Conservation (phyloP, 495 filamentous ascomycete species). For the Trichoderma virens region DNA sequence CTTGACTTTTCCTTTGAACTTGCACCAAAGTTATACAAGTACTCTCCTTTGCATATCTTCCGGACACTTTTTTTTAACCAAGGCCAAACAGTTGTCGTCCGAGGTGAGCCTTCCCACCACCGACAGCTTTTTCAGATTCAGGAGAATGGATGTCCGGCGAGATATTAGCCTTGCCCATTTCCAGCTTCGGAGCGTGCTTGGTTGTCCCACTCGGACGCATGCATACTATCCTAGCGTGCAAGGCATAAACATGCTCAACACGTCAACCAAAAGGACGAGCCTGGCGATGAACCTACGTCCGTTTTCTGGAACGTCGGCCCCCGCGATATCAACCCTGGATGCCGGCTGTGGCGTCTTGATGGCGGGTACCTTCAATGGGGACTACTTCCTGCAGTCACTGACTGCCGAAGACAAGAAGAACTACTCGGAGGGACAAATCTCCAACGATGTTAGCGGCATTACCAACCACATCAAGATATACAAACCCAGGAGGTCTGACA, state of each 20-base stretch:
- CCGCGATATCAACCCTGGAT: conserved; percentile 64
- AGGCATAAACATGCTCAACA: conserved; percentile 49
- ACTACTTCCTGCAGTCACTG: conserved; percentile 63
- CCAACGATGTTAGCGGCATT: conserved; percentile 61
- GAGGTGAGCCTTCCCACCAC: conserved; percentile 30
- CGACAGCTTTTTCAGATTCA: conserved; percentile 61
- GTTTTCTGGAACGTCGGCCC: conserved; percentile 22
- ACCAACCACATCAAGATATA: conserved; percentile 81
- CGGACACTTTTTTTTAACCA: not conserved
- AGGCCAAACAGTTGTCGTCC: conserved; percentile 18
- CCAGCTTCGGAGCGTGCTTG: conserved; percentile 80
- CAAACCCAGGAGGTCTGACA: conserved; percentile 48
- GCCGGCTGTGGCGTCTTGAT: conserved; percentile 61
- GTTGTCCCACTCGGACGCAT: conserved; percentile 62
- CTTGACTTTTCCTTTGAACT: not conserved
- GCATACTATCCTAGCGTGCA: conserved; percentile 65
- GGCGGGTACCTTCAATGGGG: conserved; percentile 72
- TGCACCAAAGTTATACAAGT: not conserved
- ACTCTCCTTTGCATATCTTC: too few species aligned
- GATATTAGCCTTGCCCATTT: conserved; percentile 70
- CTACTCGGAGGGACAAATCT: conserved; percentile 57
- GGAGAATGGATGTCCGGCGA: conserved; percentile 58
- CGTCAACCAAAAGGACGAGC: conserved; percentile 35
- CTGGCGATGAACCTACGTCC: conserved; percentile 56
- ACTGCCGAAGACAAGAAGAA: conserved; percentile 33